A percentile compares a stretch with the other conserved stretches of the same genome.
These are phyloP conservation scores for Eimeria mitis DNA, from an alignment of 169 alveolate species.

Conservation along the genomic window DNA sequence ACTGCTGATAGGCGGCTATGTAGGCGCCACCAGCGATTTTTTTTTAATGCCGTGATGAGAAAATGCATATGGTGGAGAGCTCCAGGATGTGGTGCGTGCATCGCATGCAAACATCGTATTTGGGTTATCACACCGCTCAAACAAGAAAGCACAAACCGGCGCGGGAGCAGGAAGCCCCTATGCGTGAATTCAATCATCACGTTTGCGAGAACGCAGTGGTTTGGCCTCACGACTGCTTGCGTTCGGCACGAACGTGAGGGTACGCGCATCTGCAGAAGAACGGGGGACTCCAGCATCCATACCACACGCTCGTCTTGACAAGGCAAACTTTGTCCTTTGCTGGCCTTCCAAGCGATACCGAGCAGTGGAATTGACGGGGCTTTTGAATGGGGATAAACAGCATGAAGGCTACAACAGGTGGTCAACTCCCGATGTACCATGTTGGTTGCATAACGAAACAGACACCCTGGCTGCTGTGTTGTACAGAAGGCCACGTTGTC, in stretches of 20 bases:
- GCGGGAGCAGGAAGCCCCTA: neutral
- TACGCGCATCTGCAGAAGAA: neutral
- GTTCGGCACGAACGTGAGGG: neutral
- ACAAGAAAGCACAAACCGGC: neutral
- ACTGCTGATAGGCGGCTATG: neutral
- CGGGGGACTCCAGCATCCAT: neutral
- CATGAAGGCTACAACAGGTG: neutral
- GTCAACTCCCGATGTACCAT: neutral
- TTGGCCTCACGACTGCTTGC: neutral
- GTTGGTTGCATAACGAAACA: neutral
- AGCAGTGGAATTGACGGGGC: neutral
- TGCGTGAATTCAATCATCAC: neutral
- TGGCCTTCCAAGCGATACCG: neutral
- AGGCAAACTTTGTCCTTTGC: neutral
- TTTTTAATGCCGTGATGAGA: neutral
- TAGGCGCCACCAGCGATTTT: constrained; percentile 21
- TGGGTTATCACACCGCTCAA: neutral
- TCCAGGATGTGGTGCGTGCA: neutral
- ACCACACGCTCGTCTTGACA: neutral
- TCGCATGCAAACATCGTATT: neutral
- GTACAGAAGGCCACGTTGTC: neutral
- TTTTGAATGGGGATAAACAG: neutral
- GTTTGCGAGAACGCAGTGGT: neutral
- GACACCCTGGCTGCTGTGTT: neutral
- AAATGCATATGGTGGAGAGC: neutral